Evolutionary conservation across 2,329 filamentous ascomycete species (phyloP).

Genomic region (Niveomyces coronatus): DNA sequence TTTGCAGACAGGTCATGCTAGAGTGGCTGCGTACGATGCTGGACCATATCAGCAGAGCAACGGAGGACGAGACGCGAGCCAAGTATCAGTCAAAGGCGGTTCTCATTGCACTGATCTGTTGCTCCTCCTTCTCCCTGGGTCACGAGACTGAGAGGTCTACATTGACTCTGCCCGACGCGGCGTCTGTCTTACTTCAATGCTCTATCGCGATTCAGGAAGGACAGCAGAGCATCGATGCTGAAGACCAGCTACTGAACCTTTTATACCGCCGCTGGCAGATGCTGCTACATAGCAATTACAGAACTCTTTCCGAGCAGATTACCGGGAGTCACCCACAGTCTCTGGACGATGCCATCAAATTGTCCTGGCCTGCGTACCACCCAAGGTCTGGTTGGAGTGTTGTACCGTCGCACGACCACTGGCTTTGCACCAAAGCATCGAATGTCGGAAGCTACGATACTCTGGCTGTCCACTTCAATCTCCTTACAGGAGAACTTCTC

Average conservation of each 20-base stretch:
- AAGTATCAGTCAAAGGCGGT: not conserved
- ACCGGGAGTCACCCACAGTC: not conserved
- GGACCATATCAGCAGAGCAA: not conserved
- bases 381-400: not conserved
- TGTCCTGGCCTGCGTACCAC: constrained; percentile 1
- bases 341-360: not conserved
- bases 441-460: not conserved
- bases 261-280: not conserved
- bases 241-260: not conserved
- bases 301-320: not conserved
- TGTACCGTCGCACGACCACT: not conserved
- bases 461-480: constrained; percentile 33
- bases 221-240: not conserved
- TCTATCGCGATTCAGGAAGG: constrained; percentile 1
- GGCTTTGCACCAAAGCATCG: not conserved
- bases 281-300: not conserved
- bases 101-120: not conserved
- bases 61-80: not conserved
- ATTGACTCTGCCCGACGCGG: not conserved
- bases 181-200: not conserved
- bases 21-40: not conserved
- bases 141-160: not conserved
- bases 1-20: not conserved
- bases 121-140: not conserved
- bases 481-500: constrained; percentile 40